Evolutionary conservation across 2,329 filamentous ascomycete genomes (phyloP), one percentile per base, ranked within the genome.

Genomic region (Colletotrichum echinochloae): DNA sequence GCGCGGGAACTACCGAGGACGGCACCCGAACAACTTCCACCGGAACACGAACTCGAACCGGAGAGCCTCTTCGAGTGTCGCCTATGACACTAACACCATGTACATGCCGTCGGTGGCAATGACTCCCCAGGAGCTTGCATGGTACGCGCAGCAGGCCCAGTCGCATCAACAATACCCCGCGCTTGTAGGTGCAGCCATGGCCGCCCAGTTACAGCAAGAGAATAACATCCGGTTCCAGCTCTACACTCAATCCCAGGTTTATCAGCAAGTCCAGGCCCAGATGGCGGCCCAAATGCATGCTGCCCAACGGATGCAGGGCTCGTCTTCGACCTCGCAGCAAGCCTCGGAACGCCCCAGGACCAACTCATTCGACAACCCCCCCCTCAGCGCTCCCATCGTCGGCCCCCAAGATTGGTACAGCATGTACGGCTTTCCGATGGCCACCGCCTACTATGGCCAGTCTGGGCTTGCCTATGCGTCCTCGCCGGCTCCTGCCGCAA

Each of bases 291-390:
- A 73, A 37, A 61, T 73, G 37, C 71, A 73, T 33, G 72, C 70
- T 23, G 67, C 65, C 16, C 71, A 73, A 39, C 62, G 72, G 33
- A 72, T 73, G 66, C 66, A 73, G 37, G 49, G 55, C 12, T 51
- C 68, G 20, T 68, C 69, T 18, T 62, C 64, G n/a, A 46, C 59
- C 9, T 33, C 68, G 37, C 72, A 72, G 41, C 72, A 70, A 39
- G 82, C 79, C 63, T 76, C 84, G 62, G 84, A 88, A 75, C 81
- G 89, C 72, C 87, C 88, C 46, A 85, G 89, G 71, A 90, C 88
- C 8, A 89, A 87, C 75, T 91, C 89, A 16, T 88, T 91, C 75
- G 89, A 91, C 74, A 89, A 87, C 65, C 83, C 87, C 23, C 89
- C 89, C 6, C 77, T 90, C 46, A 87, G 84, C n/a, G 87, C 88